phyloP scores from a whole-genome alignment of 106 monocot species.

The Iris macrosiphon region DNA sequence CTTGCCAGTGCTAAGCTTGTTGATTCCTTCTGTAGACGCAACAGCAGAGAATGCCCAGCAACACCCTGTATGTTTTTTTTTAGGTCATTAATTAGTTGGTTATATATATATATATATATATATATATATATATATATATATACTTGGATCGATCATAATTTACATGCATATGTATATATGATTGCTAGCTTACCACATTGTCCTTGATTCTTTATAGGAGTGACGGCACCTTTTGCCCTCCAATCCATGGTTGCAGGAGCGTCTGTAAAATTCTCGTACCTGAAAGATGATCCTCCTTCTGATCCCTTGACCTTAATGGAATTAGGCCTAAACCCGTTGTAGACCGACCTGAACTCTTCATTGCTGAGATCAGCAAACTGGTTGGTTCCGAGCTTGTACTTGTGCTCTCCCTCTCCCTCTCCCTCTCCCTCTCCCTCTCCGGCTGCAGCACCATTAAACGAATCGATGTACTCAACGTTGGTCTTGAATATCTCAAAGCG shows the following conservation, averaged over 20 bases:
- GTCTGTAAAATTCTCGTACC: not conserved
- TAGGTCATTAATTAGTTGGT: not conserved
- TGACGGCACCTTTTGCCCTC: not conserved
- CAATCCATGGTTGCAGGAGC: not conserved
- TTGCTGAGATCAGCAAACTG: constrained; percentile 1
- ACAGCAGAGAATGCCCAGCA: constrained; percentile 16
- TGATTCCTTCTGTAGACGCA: constrained; percentile 9
- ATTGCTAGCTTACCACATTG: not conserved
- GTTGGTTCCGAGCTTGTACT: constrained; percentile 3
- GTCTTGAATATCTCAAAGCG: constrained; percentile 4
- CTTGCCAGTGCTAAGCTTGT: constrained; percentile 3
- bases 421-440: not conserved
- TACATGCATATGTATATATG: too few species aligned
- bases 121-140: too few species aligned
- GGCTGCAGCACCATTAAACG: too few species aligned
- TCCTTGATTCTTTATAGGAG: not conserved
- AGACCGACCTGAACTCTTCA: not conserved
- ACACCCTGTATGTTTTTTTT: not conserved
- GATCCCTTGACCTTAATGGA: not conserved
- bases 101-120: not conserved
- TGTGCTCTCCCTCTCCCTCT: constrained; percentile 20
- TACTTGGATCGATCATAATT: too few species aligned
- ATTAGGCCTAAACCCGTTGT: not conserved
- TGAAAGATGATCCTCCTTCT: not conserved
- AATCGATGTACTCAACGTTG: constrained; percentile 6